These are phyloP conservation scores for Xylaria curta DNA, from an alignment of 495 filamentous ascomycete genomes.

Conservation along the genomic window DNA sequence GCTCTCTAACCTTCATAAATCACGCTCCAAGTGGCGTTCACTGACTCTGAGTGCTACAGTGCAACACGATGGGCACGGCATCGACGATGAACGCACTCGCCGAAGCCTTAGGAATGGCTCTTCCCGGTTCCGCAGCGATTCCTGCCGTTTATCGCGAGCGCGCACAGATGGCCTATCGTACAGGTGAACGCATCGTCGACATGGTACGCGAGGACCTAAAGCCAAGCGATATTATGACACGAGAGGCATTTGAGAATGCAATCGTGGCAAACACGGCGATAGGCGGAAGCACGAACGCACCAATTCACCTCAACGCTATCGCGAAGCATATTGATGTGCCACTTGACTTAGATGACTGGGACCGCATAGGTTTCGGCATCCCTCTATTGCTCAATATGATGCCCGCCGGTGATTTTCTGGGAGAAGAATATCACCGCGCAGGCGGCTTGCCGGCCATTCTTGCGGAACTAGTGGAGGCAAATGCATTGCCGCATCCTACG, in stretches of 20 bases:
- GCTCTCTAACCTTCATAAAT: not conserved
- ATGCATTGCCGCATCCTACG: conserved; percentile 21
- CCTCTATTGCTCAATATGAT: conserved; percentile 62
- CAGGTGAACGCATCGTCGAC: conserved; percentile 60
- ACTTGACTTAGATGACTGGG: conserved; percentile 61
- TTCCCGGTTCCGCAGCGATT: conserved; percentile 61
- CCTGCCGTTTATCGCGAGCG: conserved; percentile 60
- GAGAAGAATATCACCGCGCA: conserved; percentile 61
- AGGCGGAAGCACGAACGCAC: conserved; percentile 63
- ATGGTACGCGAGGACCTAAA: conserved; percentile 61
- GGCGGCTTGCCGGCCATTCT: conserved; percentile 62
- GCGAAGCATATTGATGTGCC: conserved; percentile 61
- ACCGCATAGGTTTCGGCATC: conserved; percentile 54
- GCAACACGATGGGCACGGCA: conserved; percentile 65
- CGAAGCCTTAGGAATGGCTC: conserved; percentile 63
- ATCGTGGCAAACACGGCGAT: conserved; percentile 61
- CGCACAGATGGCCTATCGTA: conserved; percentile 60
- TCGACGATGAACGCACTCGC: conserved; percentile 65
- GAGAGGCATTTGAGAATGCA: conserved; percentile 62
- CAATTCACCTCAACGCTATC: conserved; percentile 62
- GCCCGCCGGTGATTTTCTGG: conserved; percentile 58
- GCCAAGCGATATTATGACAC: conserved; percentile 62
- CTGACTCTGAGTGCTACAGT: conserved; percentile 27
- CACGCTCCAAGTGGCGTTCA: not conserved
- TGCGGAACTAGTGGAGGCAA: conserved; percentile 57